A percentile compares a stretch with the other conserved stretches of the same genome.
phyloP scores from a whole-genome alignment of 2,329 filamentous ascomycete genomes.

The Rachicladosporium sp. region DNA sequence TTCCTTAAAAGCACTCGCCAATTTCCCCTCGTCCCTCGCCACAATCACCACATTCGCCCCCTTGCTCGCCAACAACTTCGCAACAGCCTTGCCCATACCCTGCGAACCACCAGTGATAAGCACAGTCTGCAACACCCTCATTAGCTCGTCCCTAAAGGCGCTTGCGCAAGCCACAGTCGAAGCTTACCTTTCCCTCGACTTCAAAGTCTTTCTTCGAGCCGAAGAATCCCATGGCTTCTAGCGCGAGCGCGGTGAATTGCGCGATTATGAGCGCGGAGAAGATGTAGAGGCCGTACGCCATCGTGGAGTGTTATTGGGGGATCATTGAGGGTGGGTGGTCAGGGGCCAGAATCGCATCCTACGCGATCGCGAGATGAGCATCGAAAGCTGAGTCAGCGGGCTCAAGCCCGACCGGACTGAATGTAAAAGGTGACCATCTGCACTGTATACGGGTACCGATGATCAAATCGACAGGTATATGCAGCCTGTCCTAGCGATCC shows the following conservation, averaged over 20 bases:
- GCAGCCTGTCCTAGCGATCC: no score
- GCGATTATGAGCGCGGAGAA: no score
- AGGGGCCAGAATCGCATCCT: no score
- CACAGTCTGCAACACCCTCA: slow-evolving; percentile 50
- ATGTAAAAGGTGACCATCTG: no score
- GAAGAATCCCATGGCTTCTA: slow-evolving; percentile 56
- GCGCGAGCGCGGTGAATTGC: slow-evolving; percentile 14
- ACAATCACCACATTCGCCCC: slow-evolving; percentile 82
- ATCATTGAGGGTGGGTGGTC: no score
- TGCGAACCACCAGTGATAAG: slow-evolving; percentile 86
- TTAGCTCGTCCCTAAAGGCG: slow-evolving; percentile 1
- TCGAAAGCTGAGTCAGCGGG: no score
- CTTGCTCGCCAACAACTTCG: slow-evolving; percentile 61
- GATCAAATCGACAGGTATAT: no score
- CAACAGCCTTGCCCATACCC: slow-evolving; percentile 73
- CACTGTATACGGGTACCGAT: no score
- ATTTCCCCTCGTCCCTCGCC: slow-evolving; percentile 62
- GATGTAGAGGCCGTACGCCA: no score
- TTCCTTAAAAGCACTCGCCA: slow-evolving; percentile 55
- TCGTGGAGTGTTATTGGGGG: no score
- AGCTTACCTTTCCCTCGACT: slow-evolving; percentile 66
- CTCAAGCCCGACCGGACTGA: no score
- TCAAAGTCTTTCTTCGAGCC: slow-evolving; percentile 61
- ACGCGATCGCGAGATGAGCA: no score
- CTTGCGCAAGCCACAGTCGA: neutral